Percentiles rank a stretch among this genome's conserved stretches.
These are phyloP conservation scores for Brassica carinata DNA, from an alignment of 345 rosid species.

Conservation along the genomic window DNA sequence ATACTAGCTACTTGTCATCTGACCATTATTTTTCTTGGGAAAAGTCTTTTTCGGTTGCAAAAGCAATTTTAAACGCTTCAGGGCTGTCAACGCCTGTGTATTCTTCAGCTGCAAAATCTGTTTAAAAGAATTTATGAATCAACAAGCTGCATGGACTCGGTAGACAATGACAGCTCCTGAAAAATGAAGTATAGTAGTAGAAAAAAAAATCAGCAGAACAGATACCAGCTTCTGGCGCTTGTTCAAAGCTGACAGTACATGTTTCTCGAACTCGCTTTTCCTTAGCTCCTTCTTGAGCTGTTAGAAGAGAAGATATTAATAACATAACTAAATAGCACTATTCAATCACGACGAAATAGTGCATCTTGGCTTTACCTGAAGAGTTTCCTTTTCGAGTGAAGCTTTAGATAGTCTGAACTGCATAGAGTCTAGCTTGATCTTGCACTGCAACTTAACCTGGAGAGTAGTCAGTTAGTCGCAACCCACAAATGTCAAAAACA, in stretches of 20 bases:
- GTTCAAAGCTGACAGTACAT: conserved; percentile 60
- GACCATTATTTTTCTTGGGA: conserved; percentile 39
- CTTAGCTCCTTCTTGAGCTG: conserved; percentile 89
- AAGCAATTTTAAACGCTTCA: conserved; percentile 56
- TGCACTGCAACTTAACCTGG: conserved; percentile 92
- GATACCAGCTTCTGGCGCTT: conserved; percentile 71
- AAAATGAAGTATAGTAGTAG: conserved; percentile 1
- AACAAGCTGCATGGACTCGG: background rate
- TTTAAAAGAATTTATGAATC: conserved; percentile 16
- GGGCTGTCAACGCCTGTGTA: conserved; percentile 64
- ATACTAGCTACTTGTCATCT: conserved; percentile 41
- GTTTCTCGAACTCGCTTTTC: conserved; percentile 60
- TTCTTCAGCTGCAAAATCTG: conserved; percentile 81
- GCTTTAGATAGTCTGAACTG: conserved; percentile 71
- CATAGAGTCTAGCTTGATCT: conserved; percentile 82
- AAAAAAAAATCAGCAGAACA: conserved; percentile 8
- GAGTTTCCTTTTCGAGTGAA: conserved; percentile 75
- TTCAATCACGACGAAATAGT: background rate
- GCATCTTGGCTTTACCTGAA: conserved; percentile 55
- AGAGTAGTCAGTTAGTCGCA: conserved; percentile 22
- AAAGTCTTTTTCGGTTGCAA: conserved; percentile 53
- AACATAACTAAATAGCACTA: background rate
- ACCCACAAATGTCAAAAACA: conserved; percentile 18
- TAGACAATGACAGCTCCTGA: background rate
- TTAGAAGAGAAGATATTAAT: conserved; percentile 24